Percentiles rank a stretch among this genome's conserved stretches.
These are phyloP conservation scores for Amanita molliuscula DNA, from an alignment of 768 basidiomycete genomes.

Conservation along the genomic window DNA sequence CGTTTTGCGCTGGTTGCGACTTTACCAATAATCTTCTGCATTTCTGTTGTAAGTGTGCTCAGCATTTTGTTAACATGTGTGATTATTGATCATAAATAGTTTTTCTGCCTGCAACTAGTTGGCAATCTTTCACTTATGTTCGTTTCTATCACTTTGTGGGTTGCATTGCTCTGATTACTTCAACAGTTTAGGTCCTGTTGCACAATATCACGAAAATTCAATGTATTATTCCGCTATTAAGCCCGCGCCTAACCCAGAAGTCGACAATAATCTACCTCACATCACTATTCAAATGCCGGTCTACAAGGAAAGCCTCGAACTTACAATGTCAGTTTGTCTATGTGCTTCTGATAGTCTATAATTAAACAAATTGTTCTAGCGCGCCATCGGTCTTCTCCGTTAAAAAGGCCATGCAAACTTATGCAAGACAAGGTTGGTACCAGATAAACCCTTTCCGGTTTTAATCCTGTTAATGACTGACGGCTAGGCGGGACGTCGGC, in stretches of 20 bases:
- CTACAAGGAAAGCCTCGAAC: constrained; percentile 72
- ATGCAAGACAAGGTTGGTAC: constrained; percentile 60
- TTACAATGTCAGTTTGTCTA: constrained; percentile 50
- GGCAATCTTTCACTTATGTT: constrained; percentile 52
- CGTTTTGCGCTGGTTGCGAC: constrained; percentile 61
- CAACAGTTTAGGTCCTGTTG: constrained; percentile 60
- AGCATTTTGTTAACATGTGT: neutral
- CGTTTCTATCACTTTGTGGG: constrained; percentile 15
- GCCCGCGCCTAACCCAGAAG: constrained; percentile 54
- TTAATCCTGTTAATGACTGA: neutral
- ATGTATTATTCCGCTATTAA: constrained; percentile 68
- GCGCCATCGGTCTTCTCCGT: constrained; percentile 67
- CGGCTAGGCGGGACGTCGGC: constrained; percentile 49
- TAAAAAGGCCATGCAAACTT: constrained; percentile 81
- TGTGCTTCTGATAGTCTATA: neutral
- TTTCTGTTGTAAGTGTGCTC: constrained; percentile 52
- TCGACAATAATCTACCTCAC: constrained; percentile 64
- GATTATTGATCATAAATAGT: constrained; percentile 28
- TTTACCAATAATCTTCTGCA: constrained; percentile 63
- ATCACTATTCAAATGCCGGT: constrained; percentile 80
- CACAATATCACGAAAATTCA: constrained; percentile 79
- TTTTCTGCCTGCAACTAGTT: constrained; percentile 67
- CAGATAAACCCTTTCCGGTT: neutral
- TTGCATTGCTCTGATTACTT: constrained; percentile 11
- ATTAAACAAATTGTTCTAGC: constrained; percentile 18